Evolutionary conservation across 257 asterid species (phyloP), one percentile per base, ranked within the genome.

Genomic region (Solanum medicagineum): DNA sequence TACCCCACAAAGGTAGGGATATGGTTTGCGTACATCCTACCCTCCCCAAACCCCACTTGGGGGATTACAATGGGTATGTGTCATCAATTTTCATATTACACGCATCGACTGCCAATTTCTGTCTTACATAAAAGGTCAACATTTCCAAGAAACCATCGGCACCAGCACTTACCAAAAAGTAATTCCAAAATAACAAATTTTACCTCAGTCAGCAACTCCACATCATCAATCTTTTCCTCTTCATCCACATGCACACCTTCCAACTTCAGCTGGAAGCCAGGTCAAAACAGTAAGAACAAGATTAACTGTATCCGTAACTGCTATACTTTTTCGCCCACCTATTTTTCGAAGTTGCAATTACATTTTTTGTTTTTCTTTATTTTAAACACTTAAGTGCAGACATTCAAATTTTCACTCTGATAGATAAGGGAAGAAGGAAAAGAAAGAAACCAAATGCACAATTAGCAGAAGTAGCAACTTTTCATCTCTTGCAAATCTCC

Each of bases 161-260:
- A 49, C 47, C 82, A 77, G 45, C 24, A 2, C 16, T 51, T 77
- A 9, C 51, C 1, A 5, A 51, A 49, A n/a, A 62, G 10, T 8
- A 42, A 42, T n/a, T 60, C 57, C 47, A 47, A 6, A 1, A 17
- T 2, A 49, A 17, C 4, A 57, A 84, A 60, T 8, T 71, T 83
- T 89, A 96, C 99, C 99, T 96, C 99, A 22, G 95, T 92, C 20
- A 96, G 95, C 68, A 96, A 85, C 87, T 95, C 95, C 1, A 92
- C 93, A 68, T 95, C 98, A 24, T 95, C 86, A 84, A 96, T 90
- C 88, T 94, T 90, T 89, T 92, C 98, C 88, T 96, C 98, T 87
- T 90, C 97, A 85, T 95, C 98, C 84, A 92, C 91, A 86, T 87
- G 89, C 80, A 90, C 75, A 17, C 95, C 97, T 91, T 93, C 95